Percentiles rank a stretch among this genome's conserved stretches.
These are phyloP conservation scores for Caryopteris hybrid DNA, from an alignment of 305 asterid species.

Conservation along the genomic window DNA sequence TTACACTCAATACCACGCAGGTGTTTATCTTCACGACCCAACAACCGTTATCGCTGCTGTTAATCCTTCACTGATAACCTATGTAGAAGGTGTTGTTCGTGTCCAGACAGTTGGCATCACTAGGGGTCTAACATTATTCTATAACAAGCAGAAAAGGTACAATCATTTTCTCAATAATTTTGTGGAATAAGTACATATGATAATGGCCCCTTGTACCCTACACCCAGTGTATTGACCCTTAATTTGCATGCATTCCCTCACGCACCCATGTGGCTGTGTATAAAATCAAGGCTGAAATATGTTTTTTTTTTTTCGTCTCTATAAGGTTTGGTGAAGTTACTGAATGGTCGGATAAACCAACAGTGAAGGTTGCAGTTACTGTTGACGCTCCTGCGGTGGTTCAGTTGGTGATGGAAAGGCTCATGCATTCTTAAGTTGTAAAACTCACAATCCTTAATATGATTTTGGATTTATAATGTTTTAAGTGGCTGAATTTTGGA, in stretches of 20 bases:
- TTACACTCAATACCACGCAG: constrained; percentile 39
- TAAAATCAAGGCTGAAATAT: too few relatives aligned
- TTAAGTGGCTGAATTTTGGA: too few relatives aligned
- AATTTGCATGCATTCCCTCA: too few relatives aligned
- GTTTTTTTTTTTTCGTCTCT: constrained; percentile 5
- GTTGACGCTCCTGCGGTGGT: constrained; percentile 79
- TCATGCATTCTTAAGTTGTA: constrained; percentile 39
- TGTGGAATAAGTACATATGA: too few relatives aligned
- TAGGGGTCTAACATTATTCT: constrained; percentile 78
- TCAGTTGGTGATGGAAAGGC: constrained; percentile 80
- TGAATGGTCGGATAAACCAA: constrained; percentile 78
- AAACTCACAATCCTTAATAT: background rate
- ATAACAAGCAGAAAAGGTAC: constrained; percentile 86
- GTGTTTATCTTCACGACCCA: constrained; percentile 97
- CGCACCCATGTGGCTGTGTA: background rate
- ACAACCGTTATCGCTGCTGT: constrained; percentile 85
- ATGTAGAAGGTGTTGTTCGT: constrained; percentile 79
- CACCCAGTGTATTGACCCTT: too few relatives aligned
- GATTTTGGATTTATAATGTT: too few relatives aligned
- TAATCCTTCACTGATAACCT: constrained; percentile 77
- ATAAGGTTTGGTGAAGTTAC: constrained; percentile 72
- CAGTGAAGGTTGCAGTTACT: constrained; percentile 91
- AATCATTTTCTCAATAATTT: background rate
- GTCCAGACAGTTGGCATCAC: constrained; percentile 87
- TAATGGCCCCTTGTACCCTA: too few relatives aligned